Conservation (phyloP, 352 stramenopile genomes). For the Phytopythium vexans region DNA sequence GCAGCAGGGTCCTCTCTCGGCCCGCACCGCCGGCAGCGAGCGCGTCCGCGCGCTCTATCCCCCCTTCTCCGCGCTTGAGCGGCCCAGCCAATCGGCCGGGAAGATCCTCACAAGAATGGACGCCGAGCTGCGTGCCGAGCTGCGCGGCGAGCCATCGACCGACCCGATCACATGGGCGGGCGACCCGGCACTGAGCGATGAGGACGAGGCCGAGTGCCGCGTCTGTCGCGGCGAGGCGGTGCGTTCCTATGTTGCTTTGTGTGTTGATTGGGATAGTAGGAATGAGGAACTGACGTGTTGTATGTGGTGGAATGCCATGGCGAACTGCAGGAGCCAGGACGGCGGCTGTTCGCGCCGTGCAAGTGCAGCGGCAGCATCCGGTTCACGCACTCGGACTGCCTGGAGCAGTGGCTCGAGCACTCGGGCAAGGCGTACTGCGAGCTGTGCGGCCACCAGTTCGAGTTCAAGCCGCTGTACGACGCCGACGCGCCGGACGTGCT, state of each 20-base stretch:
- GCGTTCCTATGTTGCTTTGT: conserved; percentile 8
- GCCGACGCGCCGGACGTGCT: conserved; percentile 81
- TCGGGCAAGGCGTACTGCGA: conserved; percentile 92
- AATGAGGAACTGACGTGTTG: conserved; percentile 1
- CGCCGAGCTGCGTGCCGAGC: too few relatives aligned
- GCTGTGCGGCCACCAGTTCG: conserved; percentile 91
- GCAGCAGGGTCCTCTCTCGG: too few relatives aligned
- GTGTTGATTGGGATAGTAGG: background rate
- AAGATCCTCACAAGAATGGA: too few relatives aligned
- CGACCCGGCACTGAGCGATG: conserved; percentile 14
- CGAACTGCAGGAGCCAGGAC: conserved; percentile 45
- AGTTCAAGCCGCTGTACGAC: conserved; percentile 92
- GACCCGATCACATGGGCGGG: too few relatives aligned
- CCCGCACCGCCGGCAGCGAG: too few relatives aligned
- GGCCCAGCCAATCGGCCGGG: too few relatives aligned
- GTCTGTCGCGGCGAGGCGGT: conserved; percentile 92
- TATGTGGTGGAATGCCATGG: background rate
- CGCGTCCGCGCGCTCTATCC: too few relatives aligned
- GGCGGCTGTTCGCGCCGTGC: conserved; percentile 83
- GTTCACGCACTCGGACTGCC: conserved; percentile 92
- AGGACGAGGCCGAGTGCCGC: conserved; percentile 91
- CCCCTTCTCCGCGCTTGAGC: too few relatives aligned
- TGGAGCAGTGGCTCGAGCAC: conserved; percentile 93
- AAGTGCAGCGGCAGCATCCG: conserved; percentile 95
- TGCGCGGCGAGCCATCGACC: too few relatives aligned